Evolutionary conservation across 2,329 filamentous ascomycete genomes (phyloP).

Genomic region (Berkeleyomyces rouxiae): DNA sequence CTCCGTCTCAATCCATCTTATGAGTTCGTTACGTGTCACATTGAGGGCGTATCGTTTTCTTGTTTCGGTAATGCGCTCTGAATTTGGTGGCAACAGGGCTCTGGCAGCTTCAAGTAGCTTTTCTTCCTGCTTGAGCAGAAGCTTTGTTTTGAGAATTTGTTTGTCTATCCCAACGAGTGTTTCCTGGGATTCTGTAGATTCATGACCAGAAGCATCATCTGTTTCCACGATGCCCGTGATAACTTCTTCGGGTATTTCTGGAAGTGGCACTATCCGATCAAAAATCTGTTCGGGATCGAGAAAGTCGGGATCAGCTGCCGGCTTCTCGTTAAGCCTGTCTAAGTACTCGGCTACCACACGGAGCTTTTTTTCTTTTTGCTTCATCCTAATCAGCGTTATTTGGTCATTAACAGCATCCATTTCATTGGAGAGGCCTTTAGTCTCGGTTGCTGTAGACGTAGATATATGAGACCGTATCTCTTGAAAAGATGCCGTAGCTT

Average conservation of each 20-base stretch:
- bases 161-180: slow-evolving; percentile 29
- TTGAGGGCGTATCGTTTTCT: slow-evolving; percentile 37
- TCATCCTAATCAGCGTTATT: slow-evolving; percentile 33
- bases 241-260: slow-evolving; percentile 35
- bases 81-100: slow-evolving; percentile 22
- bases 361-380: slow-evolving; percentile 35
- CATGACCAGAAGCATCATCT: slow-evolving; percentile 23
- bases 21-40: slow-evolving; percentile 40
- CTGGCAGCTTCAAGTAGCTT: slow-evolving; percentile 34
- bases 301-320: slow-evolving; percentile 33
- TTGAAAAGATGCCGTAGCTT: slow-evolving; percentile 33
- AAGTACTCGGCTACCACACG: slow-evolving; percentile 34
- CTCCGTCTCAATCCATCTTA: slow-evolving; percentile 49
- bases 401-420: slow-evolving; percentile 28
- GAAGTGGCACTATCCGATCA: slow-evolving; percentile 26
- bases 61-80: slow-evolving; percentile 16
- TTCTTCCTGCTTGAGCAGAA: slow-evolving; percentile 40
- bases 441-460: neutral
- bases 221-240: slow-evolving; percentile 33
- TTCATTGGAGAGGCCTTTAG: neutral
- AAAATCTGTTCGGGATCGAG: slow-evolving; percentile 35
- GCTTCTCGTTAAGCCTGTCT: slow-evolving; percentile 33
- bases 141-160: slow-evolving; percentile 39
- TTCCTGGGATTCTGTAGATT: slow-evolving; percentile 26
- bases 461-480: slow-evolving; percentile 17